Evolutionary conservation across 192 early-diverging fungal species (phyloP).

Genomic region (Linnemannia schmuckeri): DNA sequence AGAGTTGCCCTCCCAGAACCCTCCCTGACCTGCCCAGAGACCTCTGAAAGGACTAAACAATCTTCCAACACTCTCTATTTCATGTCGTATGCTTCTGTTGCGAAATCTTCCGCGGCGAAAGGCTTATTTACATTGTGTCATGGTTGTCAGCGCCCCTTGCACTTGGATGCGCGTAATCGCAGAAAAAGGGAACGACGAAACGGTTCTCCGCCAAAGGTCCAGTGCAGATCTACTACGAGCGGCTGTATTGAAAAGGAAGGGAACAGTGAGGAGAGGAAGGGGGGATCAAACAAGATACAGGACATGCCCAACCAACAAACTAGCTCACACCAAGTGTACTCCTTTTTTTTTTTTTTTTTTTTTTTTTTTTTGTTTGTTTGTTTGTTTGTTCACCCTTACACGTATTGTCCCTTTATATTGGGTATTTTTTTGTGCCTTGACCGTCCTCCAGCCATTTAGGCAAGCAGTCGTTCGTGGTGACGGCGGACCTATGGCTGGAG

Average conservation of each 20-base stretch:
- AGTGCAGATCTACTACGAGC: background rate
- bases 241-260: background rate
- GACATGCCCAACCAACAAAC: background rate
- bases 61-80: too few relatives aligned
- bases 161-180: background rate
- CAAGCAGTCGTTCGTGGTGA: slow-evolving; percentile 52
- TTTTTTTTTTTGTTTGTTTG: background rate
- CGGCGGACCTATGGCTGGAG: slow-evolving; percentile 53
- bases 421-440: background rate
- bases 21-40: too few relatives aligned
- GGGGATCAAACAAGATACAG: background rate
- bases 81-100: too few relatives aligned
- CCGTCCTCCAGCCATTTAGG: slow-evolving; percentile 27
- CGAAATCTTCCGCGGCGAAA: background rate
- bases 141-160: background rate
- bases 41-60: too few relatives aligned
- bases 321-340: background rate
- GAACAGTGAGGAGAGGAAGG: background rate
- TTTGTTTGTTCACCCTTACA: background rate
- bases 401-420: background rate
- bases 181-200: slow-evolving; percentile 3
- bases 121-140: background rate
- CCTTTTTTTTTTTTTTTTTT: background rate
- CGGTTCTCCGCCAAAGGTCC: background rate
- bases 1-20: too few relatives aligned